phyloP scores from a whole-genome alignment of 2,329 filamentous ascomycete species.

The Penicillium corylophilum region DNA sequence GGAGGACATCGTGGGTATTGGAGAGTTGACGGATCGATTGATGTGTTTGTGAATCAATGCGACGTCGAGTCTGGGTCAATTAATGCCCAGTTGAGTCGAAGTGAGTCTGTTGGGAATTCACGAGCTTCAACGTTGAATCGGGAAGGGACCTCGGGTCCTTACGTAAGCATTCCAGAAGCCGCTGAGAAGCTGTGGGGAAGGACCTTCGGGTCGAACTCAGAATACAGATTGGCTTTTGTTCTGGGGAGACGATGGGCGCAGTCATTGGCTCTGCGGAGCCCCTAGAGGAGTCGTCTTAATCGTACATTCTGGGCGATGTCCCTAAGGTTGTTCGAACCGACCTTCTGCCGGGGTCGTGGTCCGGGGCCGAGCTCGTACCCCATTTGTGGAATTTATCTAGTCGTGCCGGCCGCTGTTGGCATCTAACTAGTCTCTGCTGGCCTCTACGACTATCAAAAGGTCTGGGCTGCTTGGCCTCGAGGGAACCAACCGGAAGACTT shows the following conservation, averaged over 20 bases:
- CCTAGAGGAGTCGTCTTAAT: not conserved
- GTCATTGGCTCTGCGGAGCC: not conserved
- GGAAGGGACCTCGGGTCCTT: constrained; percentile 14
- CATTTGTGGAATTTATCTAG: not conserved
- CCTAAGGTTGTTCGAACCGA: not conserved
- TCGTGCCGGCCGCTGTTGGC: not conserved
- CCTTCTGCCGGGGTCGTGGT: not conserved
- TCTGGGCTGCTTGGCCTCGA: not conserved
- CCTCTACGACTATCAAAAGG: not conserved
- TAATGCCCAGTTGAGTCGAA: not conserved
- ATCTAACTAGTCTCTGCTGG: not conserved
- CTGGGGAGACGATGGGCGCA: not conserved
- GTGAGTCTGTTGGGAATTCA: not conserved
- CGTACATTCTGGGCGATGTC: no score
- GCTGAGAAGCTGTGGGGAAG: constrained; percentile 6
- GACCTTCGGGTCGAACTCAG: not conserved
- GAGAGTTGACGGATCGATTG: constrained; percentile 8
- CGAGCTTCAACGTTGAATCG: constrained; percentile 6
- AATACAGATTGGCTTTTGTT: not conserved
- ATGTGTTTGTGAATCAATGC: not conserved
- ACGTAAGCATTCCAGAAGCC: constrained; percentile 23
- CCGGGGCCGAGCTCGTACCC: not conserved
- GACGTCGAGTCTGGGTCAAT: not conserved
- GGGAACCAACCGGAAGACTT: constrained; percentile 19
- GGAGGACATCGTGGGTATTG: constrained; percentile 13